Base-by-base conservation (phyloP, 495 filamentous ascomycete genomes). In the Daldinia caldariorum region DNA sequence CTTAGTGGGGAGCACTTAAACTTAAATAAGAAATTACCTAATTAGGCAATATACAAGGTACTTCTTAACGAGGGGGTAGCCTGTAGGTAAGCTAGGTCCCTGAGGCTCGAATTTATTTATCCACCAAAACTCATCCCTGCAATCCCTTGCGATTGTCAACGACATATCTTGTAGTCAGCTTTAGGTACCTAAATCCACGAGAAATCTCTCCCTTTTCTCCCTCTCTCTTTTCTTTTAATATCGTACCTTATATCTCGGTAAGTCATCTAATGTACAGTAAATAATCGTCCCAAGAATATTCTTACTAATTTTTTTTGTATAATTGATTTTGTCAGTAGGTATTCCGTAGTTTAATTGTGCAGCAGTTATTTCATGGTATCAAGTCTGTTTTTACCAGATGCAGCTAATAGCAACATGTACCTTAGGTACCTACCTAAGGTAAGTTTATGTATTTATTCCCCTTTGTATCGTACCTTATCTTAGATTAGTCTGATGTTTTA, bases 121-220 rank as follows among this genome's bases (percentile, higher is more conserved):
- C 49, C 49, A 53, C 16, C 31, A 9, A 39, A 39, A 8, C 34
- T 39, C 34, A 57, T 57, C 54, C 54, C 54, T 57, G 32, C 16
- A 57, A 37, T 57, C 3, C 39, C 26, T 26, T 26, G 3, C 26
- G 26, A 26, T 3, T 26, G 3, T 32, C 18, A 57, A 57, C 35
- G 32, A 38, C 54, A 39, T 18, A 39, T 38, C 54, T 39, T 13
- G 18, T 14, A 18, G 22, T 53, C 49, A 31, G 12, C 49, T n/a
- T 32, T n/a, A 53, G 6, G n/a, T n/a, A n/a, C n/a, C n/a, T 16
- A 2, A 26, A n/a, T 4, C 14, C 14, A 31, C 6, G 7, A 47
- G 16, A 47, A 10, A 47, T 1, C 34, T 35, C 34, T 7, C 34
- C 34, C 34, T 10, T 35, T 35, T 35, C 34, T 35, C 26, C 26